Conservation (phyloP, 768 basidiomycete genomes). For the Termitomyces sp. region DNA sequence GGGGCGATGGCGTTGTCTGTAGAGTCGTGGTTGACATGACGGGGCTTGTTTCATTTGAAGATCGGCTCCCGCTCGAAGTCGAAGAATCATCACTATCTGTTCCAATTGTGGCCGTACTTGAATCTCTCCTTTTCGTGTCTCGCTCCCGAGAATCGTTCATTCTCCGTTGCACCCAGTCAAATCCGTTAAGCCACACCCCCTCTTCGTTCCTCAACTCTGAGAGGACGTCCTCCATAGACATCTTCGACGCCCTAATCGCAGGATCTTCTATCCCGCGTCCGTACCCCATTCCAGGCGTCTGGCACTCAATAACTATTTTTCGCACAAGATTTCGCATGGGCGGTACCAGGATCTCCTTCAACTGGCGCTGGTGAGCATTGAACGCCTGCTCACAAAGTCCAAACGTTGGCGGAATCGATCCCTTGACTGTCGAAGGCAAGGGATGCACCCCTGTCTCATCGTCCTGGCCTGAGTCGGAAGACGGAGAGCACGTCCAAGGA, state of each 20-base stretch:
- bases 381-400: conserved; percentile 61
- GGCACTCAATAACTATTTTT: conserved; percentile 58
- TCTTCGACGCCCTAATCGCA: conserved; percentile 44
- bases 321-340: conserved; percentile 67
- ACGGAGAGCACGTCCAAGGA: conserved; percentile 47
- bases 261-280: conserved; percentile 41
- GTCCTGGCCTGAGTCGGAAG: conserved; percentile 12
- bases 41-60: conserved; percentile 58
- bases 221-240: conserved; percentile 59
- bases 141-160: conserved; percentile 28
- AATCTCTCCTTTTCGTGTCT: conserved; percentile 20
- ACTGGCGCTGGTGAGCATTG: conserved; percentile 49
- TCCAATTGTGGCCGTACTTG: background rate
- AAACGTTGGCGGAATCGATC: conserved; percentile 55
- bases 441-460: conserved; percentile 41
- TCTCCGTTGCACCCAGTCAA: conserved; percentile 57
- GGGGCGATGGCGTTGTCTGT: conserved; percentile 75
- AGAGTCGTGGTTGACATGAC: conserved; percentile 69
- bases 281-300: conserved; percentile 25
- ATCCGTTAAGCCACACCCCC: conserved; percentile 66
- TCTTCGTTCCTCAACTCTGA: conserved; percentile 52
- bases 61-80: conserved; percentile 35
- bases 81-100: conserved; percentile 43
- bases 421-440: conserved; percentile 35
- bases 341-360: conserved; percentile 55